Percentiles rank a stretch among this genome's conserved stretches.
Conservation (phyloP, 129 eudicot genomes). For the Lactuca saligna region DNA sequence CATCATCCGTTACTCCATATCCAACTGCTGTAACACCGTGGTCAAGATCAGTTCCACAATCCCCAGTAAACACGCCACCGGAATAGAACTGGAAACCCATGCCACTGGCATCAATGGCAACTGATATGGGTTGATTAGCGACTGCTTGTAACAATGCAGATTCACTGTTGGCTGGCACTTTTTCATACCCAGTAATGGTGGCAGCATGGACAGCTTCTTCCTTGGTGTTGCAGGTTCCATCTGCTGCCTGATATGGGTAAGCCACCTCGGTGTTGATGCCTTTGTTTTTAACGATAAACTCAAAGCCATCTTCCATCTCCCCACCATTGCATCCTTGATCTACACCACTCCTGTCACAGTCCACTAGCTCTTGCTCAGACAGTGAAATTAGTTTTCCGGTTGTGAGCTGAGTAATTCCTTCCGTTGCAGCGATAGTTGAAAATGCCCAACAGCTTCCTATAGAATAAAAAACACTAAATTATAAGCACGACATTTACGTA, state of each 20-base stretch:
- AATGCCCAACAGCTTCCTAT: conserved; percentile 60
- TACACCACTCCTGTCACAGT: conserved; percentile 38
- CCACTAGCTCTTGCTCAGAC: conserved; percentile 49
- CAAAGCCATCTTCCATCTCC: conserved; percentile 39
- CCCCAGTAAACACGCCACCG: conserved; percentile 8
- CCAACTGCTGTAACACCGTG: conserved; percentile 25
- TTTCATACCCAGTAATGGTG: conserved; percentile 8
- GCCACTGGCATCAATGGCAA: conserved; percentile 13
- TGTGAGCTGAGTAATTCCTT: conserved; percentile 36
- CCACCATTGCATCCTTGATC: conserved; percentile 49
- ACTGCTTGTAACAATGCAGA: conserved; percentile 18
- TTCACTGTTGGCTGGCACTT: conserved; percentile 16
- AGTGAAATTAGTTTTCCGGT: conserved; percentile 45
- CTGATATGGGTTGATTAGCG: conserved; percentile 20
- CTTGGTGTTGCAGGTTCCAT: conserved; percentile 35
- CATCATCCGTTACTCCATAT: conserved; percentile 17
- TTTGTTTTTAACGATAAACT: conserved; percentile 36
- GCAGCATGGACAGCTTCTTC: conserved; percentile 18
- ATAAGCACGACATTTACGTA: background rate
- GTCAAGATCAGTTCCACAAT: conserved; percentile 15
- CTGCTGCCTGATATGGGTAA: conserved; percentile 39
- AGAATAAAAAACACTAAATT: background rate
- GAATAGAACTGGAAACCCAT: background rate
- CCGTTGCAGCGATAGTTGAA: conserved; percentile 47
- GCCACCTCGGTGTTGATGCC: conserved; percentile 37